These are phyloP conservation scores for Penicillium ochrochloron DNA, from an alignment of 495 filamentous ascomycete genomes.

Conservation along the genomic window DNA sequence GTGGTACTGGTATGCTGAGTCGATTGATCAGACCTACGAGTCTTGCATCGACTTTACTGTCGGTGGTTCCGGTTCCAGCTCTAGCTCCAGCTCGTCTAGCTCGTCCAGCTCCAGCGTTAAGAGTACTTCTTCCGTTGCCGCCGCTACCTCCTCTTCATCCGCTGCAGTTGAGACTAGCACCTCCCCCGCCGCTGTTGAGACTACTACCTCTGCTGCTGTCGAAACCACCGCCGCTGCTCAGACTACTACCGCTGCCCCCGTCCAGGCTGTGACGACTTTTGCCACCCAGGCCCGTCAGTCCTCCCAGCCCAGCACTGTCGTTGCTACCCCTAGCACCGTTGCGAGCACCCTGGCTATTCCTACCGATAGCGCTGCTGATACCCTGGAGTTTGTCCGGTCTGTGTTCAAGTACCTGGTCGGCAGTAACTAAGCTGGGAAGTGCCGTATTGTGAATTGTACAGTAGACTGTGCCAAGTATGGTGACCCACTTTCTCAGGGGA, in stretches of 20 bases:
- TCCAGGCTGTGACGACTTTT: slow-evolving; percentile 17
- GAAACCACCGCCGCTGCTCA: slow-evolving; percentile 11
- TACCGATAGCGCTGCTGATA: slow-evolving; percentile 34
- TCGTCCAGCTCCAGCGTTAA: slow-evolving; percentile 10
- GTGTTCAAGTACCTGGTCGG: slow-evolving; percentile 32
- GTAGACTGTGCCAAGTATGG: not conserved
- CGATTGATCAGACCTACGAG: slow-evolving; percentile 74
- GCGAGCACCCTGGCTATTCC: slow-evolving; percentile 25
- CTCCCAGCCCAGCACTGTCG: slow-evolving; percentile 11
- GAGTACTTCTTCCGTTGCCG: not conserved
- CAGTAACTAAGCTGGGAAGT: slow-evolving; percentile 13
- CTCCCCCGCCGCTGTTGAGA: slow-evolving; percentile 3
- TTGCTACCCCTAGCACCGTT: slow-evolving; percentile 16
- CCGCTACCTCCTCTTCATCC: slow-evolving; percentile 1
- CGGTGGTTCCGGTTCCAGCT: slow-evolving; percentile 30
- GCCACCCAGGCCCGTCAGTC: slow-evolving; percentile 22
- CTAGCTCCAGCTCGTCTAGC: slow-evolving; percentile 17
- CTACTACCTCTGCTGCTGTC: slow-evolving; percentile 1
- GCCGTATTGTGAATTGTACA: not conserved
- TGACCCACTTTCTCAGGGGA: slow-evolving; percentile 9
- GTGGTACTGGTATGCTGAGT: slow-evolving; percentile 70
- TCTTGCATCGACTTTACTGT: slow-evolving; percentile 72
- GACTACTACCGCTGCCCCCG: slow-evolving; percentile 11
- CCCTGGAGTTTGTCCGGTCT: slow-evolving; percentile 31
- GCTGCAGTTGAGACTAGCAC: not conserved